Evolutionary conservation across 73 alveolate species (phyloP).

Genomic region (Breviolum minutum): DNA sequence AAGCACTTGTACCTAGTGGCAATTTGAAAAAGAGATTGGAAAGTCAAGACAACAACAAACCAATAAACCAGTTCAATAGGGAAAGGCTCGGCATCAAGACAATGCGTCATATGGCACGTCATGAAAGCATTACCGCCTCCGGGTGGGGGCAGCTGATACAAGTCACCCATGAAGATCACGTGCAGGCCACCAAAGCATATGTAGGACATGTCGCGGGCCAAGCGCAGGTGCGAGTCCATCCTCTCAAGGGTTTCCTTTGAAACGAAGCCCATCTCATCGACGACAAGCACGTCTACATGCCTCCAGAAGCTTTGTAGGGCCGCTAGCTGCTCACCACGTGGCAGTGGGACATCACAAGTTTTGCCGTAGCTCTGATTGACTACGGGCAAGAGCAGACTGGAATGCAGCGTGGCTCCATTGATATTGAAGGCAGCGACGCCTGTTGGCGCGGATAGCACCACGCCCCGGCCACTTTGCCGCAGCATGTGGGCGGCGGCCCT

Average conservation of each 20-base stretch:
- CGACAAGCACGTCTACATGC: slow-evolving; percentile 1
- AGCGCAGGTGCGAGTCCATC: slow-evolving; percentile 30
- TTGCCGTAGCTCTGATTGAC: slow-evolving; percentile 40
- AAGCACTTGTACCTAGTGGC: not conserved
- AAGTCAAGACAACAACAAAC: not conserved
- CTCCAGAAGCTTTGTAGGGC: not conserved
- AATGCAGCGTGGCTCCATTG: slow-evolving; percentile 54
- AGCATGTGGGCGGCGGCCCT: slow-evolving; percentile 49
- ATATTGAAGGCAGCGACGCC: slow-evolving; percentile 69
- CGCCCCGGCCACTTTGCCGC: slow-evolving; percentile 8
- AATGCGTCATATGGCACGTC: no score
- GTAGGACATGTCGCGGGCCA: not conserved
- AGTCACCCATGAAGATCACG: slow-evolving; percentile 31
- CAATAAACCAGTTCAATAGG: no score
- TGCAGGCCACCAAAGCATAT: slow-evolving; percentile 46
- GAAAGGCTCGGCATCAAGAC: no score
- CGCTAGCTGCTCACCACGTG: slow-evolving; percentile 28
- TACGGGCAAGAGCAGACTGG: slow-evolving; percentile 13
- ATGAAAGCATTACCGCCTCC: not conserved
- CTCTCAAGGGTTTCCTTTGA: not conserved
- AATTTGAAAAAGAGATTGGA: not conserved
- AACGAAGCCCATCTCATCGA: slow-evolving; percentile 59
- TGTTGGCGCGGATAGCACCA: slow-evolving; percentile 41
- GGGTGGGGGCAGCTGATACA: slow-evolving; percentile 74
- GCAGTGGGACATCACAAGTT: slow-evolving; percentile 35